Base-by-base conservation (phyloP, 2,329 filamentous ascomycete genomes). In the Aspergillus pseudoglaucus region DNA sequence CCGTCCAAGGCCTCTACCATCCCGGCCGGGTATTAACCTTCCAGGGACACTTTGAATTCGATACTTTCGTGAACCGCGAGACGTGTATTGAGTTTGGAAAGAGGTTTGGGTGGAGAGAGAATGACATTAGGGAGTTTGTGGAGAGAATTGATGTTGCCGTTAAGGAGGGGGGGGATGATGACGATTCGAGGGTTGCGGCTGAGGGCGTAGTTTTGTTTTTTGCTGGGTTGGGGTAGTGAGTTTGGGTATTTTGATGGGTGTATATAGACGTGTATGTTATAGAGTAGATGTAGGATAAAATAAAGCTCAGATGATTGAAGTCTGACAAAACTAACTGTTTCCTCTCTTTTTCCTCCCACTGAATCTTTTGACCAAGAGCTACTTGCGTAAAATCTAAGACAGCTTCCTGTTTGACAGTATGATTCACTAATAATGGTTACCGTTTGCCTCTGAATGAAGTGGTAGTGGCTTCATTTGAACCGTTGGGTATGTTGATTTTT, bases 21-120 rank as follows among this genome's bases (percentile, higher is more conserved):
- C 61, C 58, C 0, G 54, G 50, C 6, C 55, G 63, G 6, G 55
- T 66, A 3, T 45, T 66, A n/a, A 58, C 62, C 1, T 63, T 60
- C 33, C 63, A 66, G 15, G 63, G 63, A 0, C 63, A 66, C 41
- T 66, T 64, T 23, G 63, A 66, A 37, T 62, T 66, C 14, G 61
- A 66, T 32, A 44, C 52, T 3, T 60, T 53, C 14, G 53, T 52
- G 14, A 66, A 63, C 22, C 40, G 44, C 1, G 61, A 61, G 44
- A 54, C 59, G 43, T 49, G 52, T 10, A 25, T 45, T 3, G 60
- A 59, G 38, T 64, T 64, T 49, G 60, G 45, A 3, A 45, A 47
- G 10, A 46, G 59, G 14, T 25, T 15, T 10, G 54, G 54, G 4
- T 67, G 64, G 64, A 17, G 54, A 6, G 42, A 32, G 17, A 44